Base-by-base conservation (phyloP, 2,329 filamentous ascomycete species). In the Venturia asperata region DNA sequence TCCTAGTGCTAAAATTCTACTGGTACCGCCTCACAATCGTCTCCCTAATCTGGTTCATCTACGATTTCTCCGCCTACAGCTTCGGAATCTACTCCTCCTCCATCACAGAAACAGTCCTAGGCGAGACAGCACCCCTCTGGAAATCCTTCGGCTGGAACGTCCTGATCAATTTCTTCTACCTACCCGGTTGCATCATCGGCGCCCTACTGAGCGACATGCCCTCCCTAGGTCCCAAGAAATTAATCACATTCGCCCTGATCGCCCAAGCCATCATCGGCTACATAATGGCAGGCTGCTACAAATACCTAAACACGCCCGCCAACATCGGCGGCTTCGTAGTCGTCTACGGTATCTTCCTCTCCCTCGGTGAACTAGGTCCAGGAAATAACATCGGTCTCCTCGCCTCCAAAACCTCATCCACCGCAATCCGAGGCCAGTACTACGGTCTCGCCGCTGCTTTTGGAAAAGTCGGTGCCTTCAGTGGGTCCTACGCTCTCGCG, bases 351-450 rank as follows among this genome's bases (percentile, higher is more conserved):
- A 81, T 94, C 68, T 94, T 94, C 78, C 79, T 91, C 1, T 84
- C 87, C 0, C 81, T 93, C 1, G 90, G 90, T 62, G 91, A 94
- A 74, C 77, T 95, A 49, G 92, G 92, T 0, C 91, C 92, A 0
- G 92, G 92, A 15, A 90, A 96, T 79, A 96, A 96, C 74, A 96
- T 96, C 70, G 92, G 92, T 2, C 82, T 96, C 0, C 76, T 95
- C 39, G 92, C 92, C 0, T 89, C 89, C 60, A 96, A 96, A 80
- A 92, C 90, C 1, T 92, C 87, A 71, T 91, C 92, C 0, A 96
- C 92, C 5, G 88, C 89, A 21, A 87, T 97, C n/a, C 75, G 92
- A 47, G 92, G 92, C 2, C 85, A 90, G 72, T 87, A 86, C 74
- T 87, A 87, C 71, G 84, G 87, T 5, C 82, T 90, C 56, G 88